Base-by-base conservation (phyloP, 495 filamentous ascomycete species). In the Penicillium fimorum region DNA sequence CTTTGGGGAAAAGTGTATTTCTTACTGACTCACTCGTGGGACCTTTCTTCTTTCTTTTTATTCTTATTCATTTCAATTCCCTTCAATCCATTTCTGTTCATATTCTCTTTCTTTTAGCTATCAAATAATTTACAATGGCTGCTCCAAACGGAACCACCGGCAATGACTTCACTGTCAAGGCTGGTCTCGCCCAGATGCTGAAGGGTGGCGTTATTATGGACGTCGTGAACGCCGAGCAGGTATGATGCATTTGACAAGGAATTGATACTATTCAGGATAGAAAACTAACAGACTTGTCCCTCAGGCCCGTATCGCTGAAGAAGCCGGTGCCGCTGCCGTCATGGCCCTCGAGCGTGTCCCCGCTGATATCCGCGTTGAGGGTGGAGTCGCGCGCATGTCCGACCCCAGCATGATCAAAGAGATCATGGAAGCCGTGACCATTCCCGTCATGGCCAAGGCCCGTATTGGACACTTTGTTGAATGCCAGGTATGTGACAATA, bases 171-270 rank as follows among this genome's bases (percentile, higher is more conserved):
- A 80, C 83, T 53, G 83, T 96, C 82, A 98, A 98, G 83, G 88
- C 89, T 43, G 94, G 94, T 30, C 78, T 98, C 53, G 94, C 94
- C 20, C 87, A 93, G 69, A 98, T 98, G 94, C 75, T 98, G 68
- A 96, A 97, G 79, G 94, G 94, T 70, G 94, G 94, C 59, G 94
- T 98, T 37, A 98, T 98, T 71, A 98, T 98, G 94, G 94, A 98
- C 71, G 94, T 97, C 52, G 92, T 96, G 38, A 92, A 92, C 69
- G 89, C 92, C 17, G 86, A 89, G 61, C 92, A 98, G 81, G 88
- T 88, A 76, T 47, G 64, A 41, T 22, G 11, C 12, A 24, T 17
- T n/a, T 20, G 13, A 1, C 29, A 11, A 22, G 35, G 51, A 22
- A 20, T 47, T 51, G 24, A 22, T 25, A 13, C 22, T 20, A 3